Percentiles rank a stretch among this genome's conserved stretches.
These are phyloP conservation scores for Botrytis elliptica DNA, from an alignment of 2,329 filamentous ascomycete species.

Conservation along the genomic window DNA sequence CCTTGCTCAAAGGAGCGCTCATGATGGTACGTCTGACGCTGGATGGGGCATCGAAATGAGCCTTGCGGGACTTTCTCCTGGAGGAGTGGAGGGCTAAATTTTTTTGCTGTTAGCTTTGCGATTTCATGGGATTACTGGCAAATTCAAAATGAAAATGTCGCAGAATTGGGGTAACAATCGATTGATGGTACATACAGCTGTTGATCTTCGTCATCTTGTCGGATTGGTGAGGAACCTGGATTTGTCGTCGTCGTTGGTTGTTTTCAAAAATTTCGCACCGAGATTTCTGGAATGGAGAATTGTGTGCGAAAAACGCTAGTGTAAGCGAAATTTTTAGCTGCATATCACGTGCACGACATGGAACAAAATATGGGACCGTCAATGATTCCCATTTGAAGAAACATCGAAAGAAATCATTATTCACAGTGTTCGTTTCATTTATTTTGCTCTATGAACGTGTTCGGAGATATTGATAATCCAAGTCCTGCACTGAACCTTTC, in stretches of 20 bases:
- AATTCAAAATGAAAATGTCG: neutral
- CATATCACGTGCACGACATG: neutral
- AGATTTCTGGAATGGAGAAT: conserved; percentile 11
- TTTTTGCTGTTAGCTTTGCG: conserved; percentile 25
- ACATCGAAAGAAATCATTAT: neutral
- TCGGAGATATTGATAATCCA: no score
- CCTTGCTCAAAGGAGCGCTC: conserved; percentile 93
- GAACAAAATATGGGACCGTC: neutral
- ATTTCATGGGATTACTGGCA: neutral
- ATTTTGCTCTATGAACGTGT: neutral
- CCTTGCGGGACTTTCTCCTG: conserved; percentile 98
- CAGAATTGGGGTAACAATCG: conserved; percentile 7
- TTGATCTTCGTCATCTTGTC: conserved; percentile 72
- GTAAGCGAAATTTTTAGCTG: neutral
- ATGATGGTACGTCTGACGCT: conserved; percentile 94
- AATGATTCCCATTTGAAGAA: neutral
- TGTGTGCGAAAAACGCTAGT: conserved; percentile 17
- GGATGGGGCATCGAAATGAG: conserved; percentile 94
- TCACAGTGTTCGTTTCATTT: no score
- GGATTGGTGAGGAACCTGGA: conserved; percentile 27
- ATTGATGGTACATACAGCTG: conserved; percentile 47
- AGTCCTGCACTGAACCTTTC: neutral
- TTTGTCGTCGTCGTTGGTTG: conserved; percentile 22
- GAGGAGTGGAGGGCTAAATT: conserved; percentile 77
- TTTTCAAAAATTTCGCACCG: neutral